Base-by-base conservation (phyloP, 768 basidiomycete species). In the Dioszegia aurantiaca region DNA sequence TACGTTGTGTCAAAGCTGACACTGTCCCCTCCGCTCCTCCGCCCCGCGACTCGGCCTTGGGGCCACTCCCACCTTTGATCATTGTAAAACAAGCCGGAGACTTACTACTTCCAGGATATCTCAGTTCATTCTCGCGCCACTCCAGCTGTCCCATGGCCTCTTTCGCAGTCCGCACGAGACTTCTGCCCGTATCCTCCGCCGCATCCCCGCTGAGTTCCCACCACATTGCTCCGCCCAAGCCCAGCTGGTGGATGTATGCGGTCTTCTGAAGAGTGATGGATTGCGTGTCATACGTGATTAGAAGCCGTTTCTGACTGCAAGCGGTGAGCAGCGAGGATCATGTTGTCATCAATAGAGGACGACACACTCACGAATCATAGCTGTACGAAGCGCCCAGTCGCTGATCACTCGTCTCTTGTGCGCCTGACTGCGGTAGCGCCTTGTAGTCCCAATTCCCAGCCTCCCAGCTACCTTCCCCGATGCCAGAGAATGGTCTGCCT, bases 391-490 rank as follows among this genome's bases (percentile, higher is more conserved):
- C 90, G 19, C 86, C 74, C 16, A 80, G 78, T 24, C 82, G 78
- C 39, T 85, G 80, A 77, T 97, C 90, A 42, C 82, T 82, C 64
- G 83, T 78, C 1, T 86, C 73, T 33, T 85, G 78, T 0, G 88
- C 82, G 4, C 85, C 87, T 0, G 88, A 84, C 1, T 87, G 81
- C 0, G 94, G 94, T 4, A 98, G 82, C 0, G 82, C 85, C 57
- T 93, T 88, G 73, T 97, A 98, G 77, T 99, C 94, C 74, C 88
- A 90, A 60, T 87, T 80, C 42, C 79, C 77, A 2, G 69, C 82
- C 73, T 97, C 94, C 94, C 94, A 98, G 42, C 83, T 87, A 31
- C 94, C 94, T 47, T 80, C 83, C 3, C 94, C 95, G 42, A 89
- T 56, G 28, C 72, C 72, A 69, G 51, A 82, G 79, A 86, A 99